Evolutionary conservation across 2,329 filamentous ascomycete species (phyloP).

Genomic region (Fusarium sacchari): DNA sequence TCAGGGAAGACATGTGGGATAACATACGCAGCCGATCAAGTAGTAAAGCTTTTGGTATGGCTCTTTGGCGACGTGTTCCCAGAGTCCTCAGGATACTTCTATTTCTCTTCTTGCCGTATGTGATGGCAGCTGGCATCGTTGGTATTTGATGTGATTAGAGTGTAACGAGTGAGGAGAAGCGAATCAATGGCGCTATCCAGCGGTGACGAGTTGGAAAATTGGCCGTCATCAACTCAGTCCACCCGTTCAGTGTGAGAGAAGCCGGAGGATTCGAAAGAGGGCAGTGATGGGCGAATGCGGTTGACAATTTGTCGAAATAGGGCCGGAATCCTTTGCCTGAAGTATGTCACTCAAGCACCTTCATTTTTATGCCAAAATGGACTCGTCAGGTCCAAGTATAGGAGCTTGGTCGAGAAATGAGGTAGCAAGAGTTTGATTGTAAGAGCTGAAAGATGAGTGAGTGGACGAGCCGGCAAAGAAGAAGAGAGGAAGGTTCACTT

Average conservation of each 20-base stretch:
- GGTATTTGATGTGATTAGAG: not conserved
- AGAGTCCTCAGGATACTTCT: conserved; percentile 43
- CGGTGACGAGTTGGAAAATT: not conserved
- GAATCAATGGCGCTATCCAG: not conserved
- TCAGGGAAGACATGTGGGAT: not conserved
- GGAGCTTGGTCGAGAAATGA: not conserved
- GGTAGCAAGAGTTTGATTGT: not conserved
- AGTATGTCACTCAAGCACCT: not conserved
- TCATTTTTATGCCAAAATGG: conserved; percentile 10
- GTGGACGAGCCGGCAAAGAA: not conserved
- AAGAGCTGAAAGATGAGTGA: not conserved
- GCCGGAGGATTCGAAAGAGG: not conserved
- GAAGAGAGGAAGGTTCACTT: not conserved
- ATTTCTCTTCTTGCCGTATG: conserved; percentile 47
- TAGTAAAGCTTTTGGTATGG: conserved; percentile 21
- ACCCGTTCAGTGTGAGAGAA: conserved; percentile 5
- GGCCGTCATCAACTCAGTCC: not conserved
- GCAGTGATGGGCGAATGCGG: not conserved
- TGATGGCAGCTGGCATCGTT: conserved; percentile 41
- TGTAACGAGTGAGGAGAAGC: not conserved
- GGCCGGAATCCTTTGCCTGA: not conserved
- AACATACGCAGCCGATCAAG: conserved; percentile 33
- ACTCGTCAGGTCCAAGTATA: conserved; percentile 3
- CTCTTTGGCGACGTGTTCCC: conserved; percentile 42
- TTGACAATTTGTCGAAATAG: not conserved